phyloP scores from a whole-genome alignment of 2,329 filamentous ascomycete species.

The Pseudogymnoascus sp. region DNA sequence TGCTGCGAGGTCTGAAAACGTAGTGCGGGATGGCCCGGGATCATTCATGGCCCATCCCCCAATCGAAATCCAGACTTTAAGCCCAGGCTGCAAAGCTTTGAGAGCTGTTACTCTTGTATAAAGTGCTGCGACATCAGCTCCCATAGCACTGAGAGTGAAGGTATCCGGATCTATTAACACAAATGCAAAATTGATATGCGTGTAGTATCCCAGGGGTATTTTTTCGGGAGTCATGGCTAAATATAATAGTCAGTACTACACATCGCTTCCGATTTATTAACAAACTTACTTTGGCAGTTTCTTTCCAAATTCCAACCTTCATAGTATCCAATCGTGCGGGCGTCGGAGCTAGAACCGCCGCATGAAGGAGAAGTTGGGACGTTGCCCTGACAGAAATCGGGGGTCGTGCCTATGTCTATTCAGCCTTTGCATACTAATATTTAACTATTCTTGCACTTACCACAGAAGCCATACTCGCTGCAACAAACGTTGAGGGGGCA shows the following conservation, averaged over 20 bases:
- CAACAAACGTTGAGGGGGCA: constrained; percentile 35
- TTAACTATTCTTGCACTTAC: constrained; percentile 7
- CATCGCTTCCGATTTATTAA: neutral
- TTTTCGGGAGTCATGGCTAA: constrained; percentile 15
- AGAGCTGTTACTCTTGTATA: constrained; percentile 22
- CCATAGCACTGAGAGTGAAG: constrained; percentile 22
- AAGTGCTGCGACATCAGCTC: constrained; percentile 11
- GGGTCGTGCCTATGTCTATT: constrained; percentile 6
- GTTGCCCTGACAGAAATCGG: constrained; percentile 9
- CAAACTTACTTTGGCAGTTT: constrained; percentile 17
- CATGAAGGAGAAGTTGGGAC: constrained; percentile 3
- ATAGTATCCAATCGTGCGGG: constrained; percentile 28
- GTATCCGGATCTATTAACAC: constrained; percentile 31
- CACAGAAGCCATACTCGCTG: constrained; percentile 30
- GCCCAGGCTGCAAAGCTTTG: constrained; percentile 21
- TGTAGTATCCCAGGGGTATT: constrained; percentile 22
- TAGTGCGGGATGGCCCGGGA: constrained; percentile 18
- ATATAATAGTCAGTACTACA: neutral
- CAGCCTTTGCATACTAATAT: neutral
- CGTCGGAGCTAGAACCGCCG: neutral
- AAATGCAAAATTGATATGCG: constrained; percentile 33
- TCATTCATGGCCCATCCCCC: constrained; percentile 36
- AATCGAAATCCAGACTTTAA: constrained; percentile 29
- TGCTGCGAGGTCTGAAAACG: constrained; percentile 29
- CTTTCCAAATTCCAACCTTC: constrained; percentile 25